A percentile compares a stretch with the other conserved stretches of the same genome.
phyloP scores from a whole-genome alignment of 2,329 filamentous ascomycete genomes.

The Colletotrichum trifolii region DNA sequence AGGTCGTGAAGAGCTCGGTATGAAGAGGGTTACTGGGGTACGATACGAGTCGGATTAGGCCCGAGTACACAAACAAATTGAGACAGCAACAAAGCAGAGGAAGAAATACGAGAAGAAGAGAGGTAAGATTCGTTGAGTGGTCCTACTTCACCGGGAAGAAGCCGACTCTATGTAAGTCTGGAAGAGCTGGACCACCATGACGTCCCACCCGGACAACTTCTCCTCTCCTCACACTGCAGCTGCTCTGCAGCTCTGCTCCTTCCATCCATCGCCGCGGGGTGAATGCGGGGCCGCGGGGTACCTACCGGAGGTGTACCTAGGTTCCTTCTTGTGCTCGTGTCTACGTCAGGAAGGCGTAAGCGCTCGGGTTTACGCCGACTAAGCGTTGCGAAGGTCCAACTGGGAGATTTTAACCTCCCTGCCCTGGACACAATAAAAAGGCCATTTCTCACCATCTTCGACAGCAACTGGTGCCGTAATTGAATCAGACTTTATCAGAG shows the following conservation, averaged over 20 bases:
- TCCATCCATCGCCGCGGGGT: constrained; percentile 11
- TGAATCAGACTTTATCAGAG: background rate
- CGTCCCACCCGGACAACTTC: constrained; percentile 13
- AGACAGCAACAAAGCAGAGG: constrained; percentile 1
- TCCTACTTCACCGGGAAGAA: constrained; percentile 7
- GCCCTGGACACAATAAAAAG: constrained; percentile 12
- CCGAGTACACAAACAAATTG: background rate
- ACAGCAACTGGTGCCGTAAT: constrained; percentile 23
- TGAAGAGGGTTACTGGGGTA: background rate
- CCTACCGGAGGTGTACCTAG: background rate
- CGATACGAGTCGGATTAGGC: background rate
- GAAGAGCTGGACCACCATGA: constrained; percentile 17
- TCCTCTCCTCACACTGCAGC: constrained; percentile 4
- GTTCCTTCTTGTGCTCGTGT: background rate
- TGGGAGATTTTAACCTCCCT: constrained; percentile 26
- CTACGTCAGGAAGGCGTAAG: constrained; percentile 29
- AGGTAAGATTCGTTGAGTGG: background rate
- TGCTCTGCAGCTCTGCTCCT: no score
- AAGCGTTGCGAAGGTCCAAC: background rate
- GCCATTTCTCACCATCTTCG: background rate
- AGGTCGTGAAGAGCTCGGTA: background rate
- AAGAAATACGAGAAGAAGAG: constrained; percentile 12
- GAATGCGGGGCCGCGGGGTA: constrained; percentile 28
- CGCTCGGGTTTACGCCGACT: constrained; percentile 13
- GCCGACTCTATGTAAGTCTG: constrained; percentile 35